Base-by-base conservation (phyloP, 192 early-diverging fungal species). In the Coemansia umbellata region DNA sequence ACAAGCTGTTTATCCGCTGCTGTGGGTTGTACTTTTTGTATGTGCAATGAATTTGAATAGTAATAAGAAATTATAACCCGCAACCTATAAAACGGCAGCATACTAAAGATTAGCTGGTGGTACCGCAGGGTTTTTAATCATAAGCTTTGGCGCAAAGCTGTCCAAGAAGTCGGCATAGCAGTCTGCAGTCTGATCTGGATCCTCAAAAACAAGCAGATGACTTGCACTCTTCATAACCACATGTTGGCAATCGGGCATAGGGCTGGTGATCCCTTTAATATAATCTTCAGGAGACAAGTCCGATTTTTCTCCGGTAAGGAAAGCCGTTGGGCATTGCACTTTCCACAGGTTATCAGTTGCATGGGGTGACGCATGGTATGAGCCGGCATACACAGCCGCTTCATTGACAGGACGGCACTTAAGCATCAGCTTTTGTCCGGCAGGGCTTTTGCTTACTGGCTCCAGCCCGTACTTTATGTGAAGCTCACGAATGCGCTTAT, bases 351-450 rank as follows among this genome's bases (percentile, higher is more conserved):
- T 58, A 6, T 27, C 10, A 7, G 52, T 50, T 0, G 63, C 43
- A 45, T 37, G 50, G 5, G 55, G 45, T 9, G 67, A 62, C 1
- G 55, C 55, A 10, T 50, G 17, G 22, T 24, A 14, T 1, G 60
- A 55, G 13, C 63, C 74, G 5, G 40, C 31, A 26, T 42, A 78
- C 17, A 62, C 58, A 0, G 55, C 63, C 1, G 60, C 50, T 27
- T 78, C 74, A 31, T 63, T 63, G 1, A 1, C n/a, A 1, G 74
- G 74, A 2, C 61, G 54, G 32, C 74, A 78, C 40, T 78, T 78
- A 1, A 78, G 53, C 11, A 41, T 41, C 17, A 60, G 28, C n/a
- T 48, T 37, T 15, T n/a, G 24, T 17, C 21, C n/a, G 0, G 11
- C 44, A 1, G 2, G 1, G 1, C 8, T 11, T 3, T 6, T 0